Conservation (phyloP, 73 alveolate species). For the Tetrahymena thermophila region DNA sequence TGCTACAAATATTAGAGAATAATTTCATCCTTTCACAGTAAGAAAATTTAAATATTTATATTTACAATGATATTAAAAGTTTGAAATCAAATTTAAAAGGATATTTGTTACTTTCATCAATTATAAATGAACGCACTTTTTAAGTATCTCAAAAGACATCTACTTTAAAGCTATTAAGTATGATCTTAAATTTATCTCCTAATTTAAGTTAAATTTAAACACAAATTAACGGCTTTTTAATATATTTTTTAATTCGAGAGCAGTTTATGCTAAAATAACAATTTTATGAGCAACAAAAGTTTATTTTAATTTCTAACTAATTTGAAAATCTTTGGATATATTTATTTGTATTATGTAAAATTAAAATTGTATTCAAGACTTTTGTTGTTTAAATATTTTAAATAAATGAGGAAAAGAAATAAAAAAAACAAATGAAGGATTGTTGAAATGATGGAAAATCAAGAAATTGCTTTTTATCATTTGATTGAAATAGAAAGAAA, state of each 20-base stretch:
- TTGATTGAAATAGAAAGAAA: neutral
- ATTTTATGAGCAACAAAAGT: neutral
- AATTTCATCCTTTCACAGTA: neutral
- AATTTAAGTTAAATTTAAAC: neutral
- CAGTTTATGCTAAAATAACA: neutral
- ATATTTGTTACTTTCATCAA: neutral
- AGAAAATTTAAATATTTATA: neutral
- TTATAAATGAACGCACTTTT: neutral
- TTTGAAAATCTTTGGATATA: too few relatives aligned
- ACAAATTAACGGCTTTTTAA: too few relatives aligned
- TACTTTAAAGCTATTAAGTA: neutral
- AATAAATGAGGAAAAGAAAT: too few relatives aligned
- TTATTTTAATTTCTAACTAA: neutral
- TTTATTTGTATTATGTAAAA: too few relatives aligned
- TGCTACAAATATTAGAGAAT: neutral
- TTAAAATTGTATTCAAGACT: neutral
- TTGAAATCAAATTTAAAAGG: neutral
- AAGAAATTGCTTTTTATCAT: too few relatives aligned
- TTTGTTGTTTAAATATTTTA: too few relatives aligned
- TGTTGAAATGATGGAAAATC: neutral
- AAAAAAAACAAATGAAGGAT: neutral
- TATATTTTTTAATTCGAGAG: neutral
- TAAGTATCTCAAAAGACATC: too few relatives aligned
- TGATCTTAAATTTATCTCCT: neutral
- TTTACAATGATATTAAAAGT: neutral